These are phyloP conservation scores for Cryptosporidium viatorum DNA, from an alignment of 169 alveolate genomes.

Conservation along the genomic window DNA sequence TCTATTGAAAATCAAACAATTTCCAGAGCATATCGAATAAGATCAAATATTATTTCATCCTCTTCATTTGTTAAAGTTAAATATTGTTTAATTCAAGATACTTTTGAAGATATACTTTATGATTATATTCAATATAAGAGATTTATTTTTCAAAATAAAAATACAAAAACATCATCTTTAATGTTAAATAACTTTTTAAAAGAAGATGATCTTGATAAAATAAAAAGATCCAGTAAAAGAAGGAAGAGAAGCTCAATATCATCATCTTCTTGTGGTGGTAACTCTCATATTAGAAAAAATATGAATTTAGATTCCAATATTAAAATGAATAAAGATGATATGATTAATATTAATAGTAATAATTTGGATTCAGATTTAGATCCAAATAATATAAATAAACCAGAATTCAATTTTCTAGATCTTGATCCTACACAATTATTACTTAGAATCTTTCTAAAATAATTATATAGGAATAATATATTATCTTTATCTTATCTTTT, in stretches of 20 bases:
- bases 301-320: neutral
- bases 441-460: slow-evolving; percentile 35
- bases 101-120: slow-evolving; percentile 49
- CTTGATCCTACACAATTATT: slow-evolving; percentile 36
- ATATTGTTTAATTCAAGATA: slow-evolving; percentile 55
- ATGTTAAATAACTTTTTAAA: neutral
- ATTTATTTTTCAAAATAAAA: neutral
- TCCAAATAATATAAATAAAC: neutral
- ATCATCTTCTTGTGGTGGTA: slow-evolving; percentile 49
- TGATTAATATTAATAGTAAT: neutral
- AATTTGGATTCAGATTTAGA: neutral
- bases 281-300: slow-evolving; percentile 35
- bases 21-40: slow-evolving; percentile 65
- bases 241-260: slow-evolving; percentile 1
- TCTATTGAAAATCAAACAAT: slow-evolving; percentile 56
- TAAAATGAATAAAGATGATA: neutral
- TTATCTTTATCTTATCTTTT: neutral
- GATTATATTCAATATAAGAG: slow-evolving; percentile 51
- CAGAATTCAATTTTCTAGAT: neutral
- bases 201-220: neutral
- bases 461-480: neutral
- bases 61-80: slow-evolving; percentile 36
- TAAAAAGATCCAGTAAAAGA: slow-evolving; percentile 16
- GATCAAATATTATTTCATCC: neutral
- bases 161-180: neutral